These are phyloP conservation scores for Diplogelasinospora grovesii DNA, from an alignment of 495 filamentous ascomycete genomes.

Conservation along the genomic window DNA sequence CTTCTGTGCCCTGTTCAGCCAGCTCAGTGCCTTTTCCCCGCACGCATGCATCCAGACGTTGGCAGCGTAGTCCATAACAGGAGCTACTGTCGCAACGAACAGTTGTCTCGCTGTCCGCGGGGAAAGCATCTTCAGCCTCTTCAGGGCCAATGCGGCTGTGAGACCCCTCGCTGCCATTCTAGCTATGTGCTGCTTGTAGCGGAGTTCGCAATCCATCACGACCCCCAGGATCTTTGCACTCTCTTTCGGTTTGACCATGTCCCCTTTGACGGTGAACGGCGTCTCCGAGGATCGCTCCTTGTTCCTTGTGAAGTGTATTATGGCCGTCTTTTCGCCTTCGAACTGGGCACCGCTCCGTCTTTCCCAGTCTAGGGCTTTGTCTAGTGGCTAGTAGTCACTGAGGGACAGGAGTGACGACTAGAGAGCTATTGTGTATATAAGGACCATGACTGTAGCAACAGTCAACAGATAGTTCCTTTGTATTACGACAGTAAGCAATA, in stretches of 20 bases:
- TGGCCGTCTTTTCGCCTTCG: too few relatives aligned
- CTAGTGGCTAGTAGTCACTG: too few relatives aligned
- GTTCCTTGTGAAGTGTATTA: not conserved
- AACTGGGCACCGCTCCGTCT: too few relatives aligned
- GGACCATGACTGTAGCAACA: too few relatives aligned
- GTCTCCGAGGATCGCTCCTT: not conserved
- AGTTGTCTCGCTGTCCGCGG: conserved; percentile 5
- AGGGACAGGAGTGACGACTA: too few relatives aligned
- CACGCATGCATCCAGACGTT: conserved; percentile 6
- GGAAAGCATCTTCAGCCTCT: conserved; percentile 3
- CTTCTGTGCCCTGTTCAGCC: conserved; percentile 10
- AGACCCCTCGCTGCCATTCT: conserved; percentile 18
- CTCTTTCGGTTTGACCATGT: too few relatives aligned
- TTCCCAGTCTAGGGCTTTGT: too few relatives aligned
- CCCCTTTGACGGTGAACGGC: not conserved
- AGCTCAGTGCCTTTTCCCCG: conserved; percentile 4
- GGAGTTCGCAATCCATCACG: conserved; percentile 4
- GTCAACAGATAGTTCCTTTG: too few relatives aligned
- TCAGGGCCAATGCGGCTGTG: conserved; percentile 10
- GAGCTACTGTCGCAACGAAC: conserved; percentile 4
- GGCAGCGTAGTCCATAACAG: conserved; percentile 7
- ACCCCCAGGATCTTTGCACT: conserved; percentile 2
- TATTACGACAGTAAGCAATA: too few relatives aligned
- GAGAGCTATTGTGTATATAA: too few relatives aligned
- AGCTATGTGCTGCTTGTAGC: conserved; percentile 4